A percentile compares a stretch with the other conserved stretches of the same genome.
phyloP scores from a whole-genome alignment of 306 rosid genomes.

The Argentina anserina region DNA sequence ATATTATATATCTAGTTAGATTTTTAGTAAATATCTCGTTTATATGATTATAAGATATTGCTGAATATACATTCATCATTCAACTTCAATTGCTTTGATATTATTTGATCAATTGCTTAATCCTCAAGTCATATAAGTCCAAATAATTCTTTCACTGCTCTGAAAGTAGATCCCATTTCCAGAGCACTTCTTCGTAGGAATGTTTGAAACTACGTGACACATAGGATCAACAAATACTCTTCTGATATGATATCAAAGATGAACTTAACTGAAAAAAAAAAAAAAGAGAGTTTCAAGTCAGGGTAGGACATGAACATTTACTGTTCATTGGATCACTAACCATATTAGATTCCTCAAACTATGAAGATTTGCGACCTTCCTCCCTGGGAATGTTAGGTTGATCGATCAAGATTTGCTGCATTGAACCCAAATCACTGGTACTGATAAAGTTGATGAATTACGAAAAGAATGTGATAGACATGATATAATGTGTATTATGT shows the following conservation, averaged over 20 bases:
- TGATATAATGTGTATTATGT: conserved; percentile 2
- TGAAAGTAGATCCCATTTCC: conserved; percentile 3
- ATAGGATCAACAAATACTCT: conserved; percentile 32
- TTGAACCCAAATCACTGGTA: conserved; percentile 48
- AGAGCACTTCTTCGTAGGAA: conserved; percentile 2
- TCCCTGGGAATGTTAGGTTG: conserved; percentile 72
- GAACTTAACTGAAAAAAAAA: conserved; percentile 40
- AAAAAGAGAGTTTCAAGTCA: background rate
- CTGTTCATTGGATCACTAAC: background rate
- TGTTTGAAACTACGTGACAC: conserved; percentile 10
- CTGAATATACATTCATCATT: no score
- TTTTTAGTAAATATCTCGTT: no score
- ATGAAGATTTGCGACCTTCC: conserved; percentile 46
- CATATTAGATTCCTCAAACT: background rate
- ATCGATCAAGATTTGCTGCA: conserved; percentile 77
- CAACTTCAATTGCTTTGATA: no score
- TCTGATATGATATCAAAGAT: conserved; percentile 56
- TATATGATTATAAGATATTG: no score
- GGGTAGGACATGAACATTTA: background rate
- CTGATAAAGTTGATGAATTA: conserved; percentile 24
- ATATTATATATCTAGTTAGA: no score
- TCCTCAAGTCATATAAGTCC: no score
- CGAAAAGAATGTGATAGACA: background rate
- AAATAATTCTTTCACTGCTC: no score
- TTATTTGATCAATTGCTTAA: no score